Conservation (phyloP, 192 early-diverging fungal species). For the Rhizophagus sp. region DNA sequence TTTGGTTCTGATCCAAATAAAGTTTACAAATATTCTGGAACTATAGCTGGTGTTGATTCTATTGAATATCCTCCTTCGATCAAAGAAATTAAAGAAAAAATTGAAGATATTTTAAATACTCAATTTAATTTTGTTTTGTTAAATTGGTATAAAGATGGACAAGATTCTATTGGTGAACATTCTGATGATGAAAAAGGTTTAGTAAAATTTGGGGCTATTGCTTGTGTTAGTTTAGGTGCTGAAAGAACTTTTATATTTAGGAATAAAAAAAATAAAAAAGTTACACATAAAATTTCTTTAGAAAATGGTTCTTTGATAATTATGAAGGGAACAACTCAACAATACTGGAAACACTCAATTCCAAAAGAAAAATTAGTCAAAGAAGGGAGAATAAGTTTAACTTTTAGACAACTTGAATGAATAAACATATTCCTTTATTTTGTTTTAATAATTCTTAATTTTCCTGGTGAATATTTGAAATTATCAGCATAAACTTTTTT, state of each 20-base stretch:
- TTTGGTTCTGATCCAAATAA: slow-evolving; percentile 24
- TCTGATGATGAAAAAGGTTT: slow-evolving; percentile 22
- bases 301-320: slow-evolving; percentile 23
- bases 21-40: slow-evolving; percentile 24
- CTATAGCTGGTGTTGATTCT: neutral
- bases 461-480: slow-evolving; percentile 82
- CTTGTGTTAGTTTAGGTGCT: slow-evolving; percentile 23
- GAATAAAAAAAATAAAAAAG: slow-evolving; percentile 19
- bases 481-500: slow-evolving; percentile 90
- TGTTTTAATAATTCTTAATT: slow-evolving; percentile 81
- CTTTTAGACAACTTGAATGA: slow-evolving; percentile 16
- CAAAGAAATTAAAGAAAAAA: slow-evolving; percentile 9
- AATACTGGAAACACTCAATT: slow-evolving; percentile 25
- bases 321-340: slow-evolving; percentile 29
- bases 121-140: slow-evolving; percentile 30
- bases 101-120: slow-evolving; percentile 13
- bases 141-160: slow-evolving; percentile 29
- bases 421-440: slow-evolving; percentile 56
- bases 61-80: slow-evolving; percentile 11
- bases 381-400: slow-evolving; percentile 24
- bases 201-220: neutral
- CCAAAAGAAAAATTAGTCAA: slow-evolving; percentile 15
- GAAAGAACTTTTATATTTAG: slow-evolving; percentile 25
- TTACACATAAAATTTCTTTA: neutral
- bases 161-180: slow-evolving; percentile 28